Conservation (phyloP, 116 monocot genomes). For the Posidonia oceanica region DNA sequence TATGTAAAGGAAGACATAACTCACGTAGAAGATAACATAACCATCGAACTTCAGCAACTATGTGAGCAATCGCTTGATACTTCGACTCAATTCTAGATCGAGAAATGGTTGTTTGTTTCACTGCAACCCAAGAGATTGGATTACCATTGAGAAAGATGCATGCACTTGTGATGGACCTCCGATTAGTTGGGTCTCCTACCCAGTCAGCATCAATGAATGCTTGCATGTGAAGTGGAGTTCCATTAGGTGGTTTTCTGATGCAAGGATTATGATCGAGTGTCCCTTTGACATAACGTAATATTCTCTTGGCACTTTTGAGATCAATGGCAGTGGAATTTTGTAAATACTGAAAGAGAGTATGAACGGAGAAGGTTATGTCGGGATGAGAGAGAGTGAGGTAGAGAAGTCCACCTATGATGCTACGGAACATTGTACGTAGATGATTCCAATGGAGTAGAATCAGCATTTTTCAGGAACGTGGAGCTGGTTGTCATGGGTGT, state of each 20-base stretch:
- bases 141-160: too few relatives aligned
- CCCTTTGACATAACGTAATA: too few relatives aligned
- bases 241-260: background rate
- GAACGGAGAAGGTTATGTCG: too few relatives aligned
- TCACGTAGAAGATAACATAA: too few relatives aligned
- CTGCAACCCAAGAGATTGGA: background rate
- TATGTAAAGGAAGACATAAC: too few relatives aligned
- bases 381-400: background rate
- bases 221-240: too few relatives aligned
- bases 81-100: background rate
- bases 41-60: too few relatives aligned
- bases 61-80: too few relatives aligned
- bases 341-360: background rate
- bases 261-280: background rate
- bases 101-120: background rate
- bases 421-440: too few relatives aligned
- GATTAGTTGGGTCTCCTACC: too few relatives aligned
- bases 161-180: background rate
- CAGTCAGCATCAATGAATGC: background rate
- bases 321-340: background rate
- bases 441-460: background rate
- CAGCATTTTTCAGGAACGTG: background rate
- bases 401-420: background rate
- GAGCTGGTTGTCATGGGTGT: background rate
- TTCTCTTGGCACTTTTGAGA: background rate